Conservation (phyloP, 177 flowering plant genomes). For the Tripterygium wilfordii region DNA sequence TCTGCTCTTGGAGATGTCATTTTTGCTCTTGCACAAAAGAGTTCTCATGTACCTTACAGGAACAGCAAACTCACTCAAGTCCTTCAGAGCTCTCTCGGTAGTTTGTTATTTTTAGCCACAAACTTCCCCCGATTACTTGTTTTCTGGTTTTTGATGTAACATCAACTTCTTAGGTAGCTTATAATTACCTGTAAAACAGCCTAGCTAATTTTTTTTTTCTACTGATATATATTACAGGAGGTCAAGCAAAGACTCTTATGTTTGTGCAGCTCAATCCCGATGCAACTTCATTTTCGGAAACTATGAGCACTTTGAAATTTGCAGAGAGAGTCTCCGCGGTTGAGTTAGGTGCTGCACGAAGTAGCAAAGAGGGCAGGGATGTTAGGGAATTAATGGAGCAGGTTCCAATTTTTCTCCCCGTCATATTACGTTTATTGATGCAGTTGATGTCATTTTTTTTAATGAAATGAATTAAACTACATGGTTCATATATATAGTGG, state of each 20-base stretch:
- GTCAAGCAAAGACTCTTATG: conserved; percentile 80
- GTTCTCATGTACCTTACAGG: conserved; percentile 65
- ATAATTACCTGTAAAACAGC: neutral
- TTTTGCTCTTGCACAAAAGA: conserved; percentile 59
- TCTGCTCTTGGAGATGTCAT: conserved; percentile 82
- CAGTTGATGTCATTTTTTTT: neutral
- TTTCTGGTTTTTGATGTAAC: neutral
- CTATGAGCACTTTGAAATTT: conserved; percentile 61
- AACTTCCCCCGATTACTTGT: neutral
- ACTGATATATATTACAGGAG: conserved; percentile 56
- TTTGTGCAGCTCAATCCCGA: conserved; percentile 79
- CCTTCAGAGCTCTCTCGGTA: conserved; percentile 72
- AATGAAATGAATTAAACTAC: no score
- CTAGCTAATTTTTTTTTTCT: neutral
- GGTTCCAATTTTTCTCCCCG: conserved; percentile 24
- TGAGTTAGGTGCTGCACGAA: conserved; percentile 71
- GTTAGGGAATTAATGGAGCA: conserved; percentile 64
- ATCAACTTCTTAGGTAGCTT: neutral
- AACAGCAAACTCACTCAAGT: conserved; percentile 85
- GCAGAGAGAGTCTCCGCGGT: conserved; percentile 80
- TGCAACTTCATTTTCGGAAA: conserved; percentile 44
- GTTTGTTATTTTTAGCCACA: neutral
- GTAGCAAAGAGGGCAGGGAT: conserved; percentile 63
- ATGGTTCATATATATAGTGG: no score
- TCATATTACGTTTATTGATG: neutral